Base-by-base conservation (phyloP, 768 basidiomycete genomes). In the Sporobolomyces phaffii region DNA sequence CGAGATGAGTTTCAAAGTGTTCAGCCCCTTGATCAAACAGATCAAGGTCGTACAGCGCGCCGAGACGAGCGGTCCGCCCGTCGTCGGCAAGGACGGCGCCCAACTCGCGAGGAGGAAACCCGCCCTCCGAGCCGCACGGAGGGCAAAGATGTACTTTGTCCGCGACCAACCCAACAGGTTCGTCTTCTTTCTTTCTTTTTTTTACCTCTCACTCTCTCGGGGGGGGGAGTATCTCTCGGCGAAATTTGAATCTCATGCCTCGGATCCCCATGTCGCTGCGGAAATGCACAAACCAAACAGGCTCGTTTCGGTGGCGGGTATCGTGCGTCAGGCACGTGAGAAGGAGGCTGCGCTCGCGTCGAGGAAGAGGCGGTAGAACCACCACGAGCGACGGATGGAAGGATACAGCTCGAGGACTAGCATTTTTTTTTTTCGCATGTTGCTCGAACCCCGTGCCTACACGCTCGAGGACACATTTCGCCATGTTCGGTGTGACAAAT, bases 1-100 rank as follows among this genome's bases (percentile, higher is more conserved):
- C 43, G 94, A 97, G 81, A 87, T 90, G 87, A 87, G 87, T 75
- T 89, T 90, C 80, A 91, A 87, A 77, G 85, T 86, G 70, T 85
- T 84, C 75, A 89, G 88, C 57, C 93, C 94, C 33, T 84, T 90
- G 75, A 74, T 98, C 78, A 90, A 89, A 81, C 86, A 88, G 61
- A 87, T 98, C 78, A 86, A 86, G 78, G 80, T 97, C 65, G 79
- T 92, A 65, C 73, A 73, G 52, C 36, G 62, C 24, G 75, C 74
- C 2, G 59, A 61, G 57, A 65, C 41, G 57, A 63, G 60, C 28
- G 67, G 71, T 0, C 61, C 64, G 9, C n/a, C 63, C 24, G 34
- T 60, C 31, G 18, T 65, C n/a, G 59, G 49, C 43, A 69, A 68
- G 64, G 62, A 66, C 47, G 64, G 67, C 22, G 51, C 33, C n/a